Evolutionary conservation across 2,329 filamentous ascomycete species (phyloP).

Genomic region (Fusarium sp.): DNA sequence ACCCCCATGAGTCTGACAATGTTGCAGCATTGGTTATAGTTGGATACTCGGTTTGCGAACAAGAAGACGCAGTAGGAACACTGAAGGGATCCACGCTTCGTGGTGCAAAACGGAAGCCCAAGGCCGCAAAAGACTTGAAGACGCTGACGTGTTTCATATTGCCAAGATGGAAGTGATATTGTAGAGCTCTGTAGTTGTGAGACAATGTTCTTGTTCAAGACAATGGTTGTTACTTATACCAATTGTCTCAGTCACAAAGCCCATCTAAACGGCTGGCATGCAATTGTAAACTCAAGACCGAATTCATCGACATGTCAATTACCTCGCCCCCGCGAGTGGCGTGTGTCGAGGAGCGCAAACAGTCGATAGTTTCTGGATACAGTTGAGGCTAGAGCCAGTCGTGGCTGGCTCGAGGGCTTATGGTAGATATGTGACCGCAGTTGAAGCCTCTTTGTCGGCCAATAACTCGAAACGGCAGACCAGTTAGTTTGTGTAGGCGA

Average conservation of each 20-base stretch:
- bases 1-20: not conserved
- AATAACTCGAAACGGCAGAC: not conserved
- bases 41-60: constrained; percentile 2
- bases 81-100: not conserved
- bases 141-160: constrained; percentile 7
- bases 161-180: not conserved
- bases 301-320: not conserved
- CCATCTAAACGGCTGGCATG: not conserved
- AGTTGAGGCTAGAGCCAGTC: not conserved
- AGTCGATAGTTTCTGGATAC: constrained; percentile 11
- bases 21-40: not conserved
- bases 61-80: not conserved
- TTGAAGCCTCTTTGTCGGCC: not conserved
- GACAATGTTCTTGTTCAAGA: constrained; percentile 2
- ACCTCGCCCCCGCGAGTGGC: constrained; percentile 1
- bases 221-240: constrained; percentile 2
- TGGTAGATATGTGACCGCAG: constrained; percentile 4
- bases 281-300: not conserved
- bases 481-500: not conserved
- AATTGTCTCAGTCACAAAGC: not conserved
- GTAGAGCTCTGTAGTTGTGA: not conserved
- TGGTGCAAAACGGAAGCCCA: not conserved
- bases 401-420: not conserved
- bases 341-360: constrained; percentile 2
- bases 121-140: not conserved